Conservation (phyloP, 1,284 basidiomycete genomes). For the Sanghuangporus weigelae region DNA sequence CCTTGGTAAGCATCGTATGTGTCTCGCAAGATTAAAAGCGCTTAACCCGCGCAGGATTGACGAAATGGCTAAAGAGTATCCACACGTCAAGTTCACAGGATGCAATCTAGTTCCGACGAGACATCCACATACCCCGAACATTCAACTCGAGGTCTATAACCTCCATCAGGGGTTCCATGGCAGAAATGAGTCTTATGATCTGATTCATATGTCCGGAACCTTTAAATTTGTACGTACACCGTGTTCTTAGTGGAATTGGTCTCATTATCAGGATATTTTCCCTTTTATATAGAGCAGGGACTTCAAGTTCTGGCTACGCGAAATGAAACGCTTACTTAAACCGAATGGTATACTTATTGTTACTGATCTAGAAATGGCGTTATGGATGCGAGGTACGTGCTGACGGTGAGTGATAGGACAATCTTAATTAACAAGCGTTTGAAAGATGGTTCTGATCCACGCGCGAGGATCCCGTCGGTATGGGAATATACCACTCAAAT, state of each 20-base stretch:
- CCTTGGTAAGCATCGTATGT: slow-evolving; percentile 10
- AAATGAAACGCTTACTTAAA: slow-evolving; percentile 11
- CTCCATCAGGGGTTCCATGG: slow-evolving; percentile 15
- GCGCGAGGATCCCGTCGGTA: neutral
- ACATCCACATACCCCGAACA: slow-evolving; percentile 12
- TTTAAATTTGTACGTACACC: slow-evolving; percentile 14
- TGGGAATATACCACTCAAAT: slow-evolving; percentile 3
- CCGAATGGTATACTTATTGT: slow-evolving; percentile 12
- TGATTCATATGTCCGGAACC: slow-evolving; percentile 10
- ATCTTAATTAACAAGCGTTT: neutral
- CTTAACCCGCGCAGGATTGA: slow-evolving; percentile 13
- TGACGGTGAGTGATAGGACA: no score
- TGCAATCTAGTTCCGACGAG: slow-evolving; percentile 16
- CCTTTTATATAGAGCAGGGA: slow-evolving; percentile 11
- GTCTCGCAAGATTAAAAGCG: neutral
- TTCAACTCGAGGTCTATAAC: slow-evolving; percentile 17
- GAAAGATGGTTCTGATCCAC: slow-evolving; percentile 11
- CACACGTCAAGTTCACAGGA: slow-evolving; percentile 17
- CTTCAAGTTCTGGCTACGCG: slow-evolving; percentile 13
- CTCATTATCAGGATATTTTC: neutral
- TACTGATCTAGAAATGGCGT: slow-evolving; percentile 13
- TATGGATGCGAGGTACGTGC: slow-evolving; percentile 6
- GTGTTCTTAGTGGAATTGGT: neutral
- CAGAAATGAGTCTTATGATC: slow-evolving; percentile 12
- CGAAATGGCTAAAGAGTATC: slow-evolving; percentile 17